These are phyloP conservation scores for Petunia secreta DNA, from an alignment of 257 asterid species.

Conservation along the genomic window DNA sequence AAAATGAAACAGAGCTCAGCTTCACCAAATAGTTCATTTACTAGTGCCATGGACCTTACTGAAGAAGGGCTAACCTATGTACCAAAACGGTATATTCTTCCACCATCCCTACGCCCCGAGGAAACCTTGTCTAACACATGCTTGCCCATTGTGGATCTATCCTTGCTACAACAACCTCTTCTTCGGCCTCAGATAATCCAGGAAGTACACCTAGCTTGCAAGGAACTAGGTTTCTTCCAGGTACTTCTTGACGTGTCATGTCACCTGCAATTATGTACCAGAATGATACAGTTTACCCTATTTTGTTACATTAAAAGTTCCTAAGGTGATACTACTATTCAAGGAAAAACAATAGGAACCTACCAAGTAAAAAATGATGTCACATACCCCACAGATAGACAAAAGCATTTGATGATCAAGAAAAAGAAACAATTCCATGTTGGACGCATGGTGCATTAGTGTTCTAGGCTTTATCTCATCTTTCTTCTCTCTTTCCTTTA, in stretches of 20 bases:
- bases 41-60: slow-evolving; percentile 45
- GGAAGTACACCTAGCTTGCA: slow-evolving; percentile 46
- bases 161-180: slow-evolving; percentile 38
- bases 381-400: not conserved
- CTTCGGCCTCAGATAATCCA: slow-evolving; percentile 38
- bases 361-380: not conserved
- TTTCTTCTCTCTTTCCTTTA: not conserved
- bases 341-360: not conserved
- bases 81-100: slow-evolving; percentile 49
- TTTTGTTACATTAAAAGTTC: not conserved
- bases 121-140: slow-evolving; percentile 28
- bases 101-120: slow-evolving; percentile 50
- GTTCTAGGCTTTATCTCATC: not conserved
- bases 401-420: not conserved
- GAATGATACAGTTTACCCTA: too few species aligned
- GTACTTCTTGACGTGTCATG: slow-evolving; percentile 28
- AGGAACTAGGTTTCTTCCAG: slow-evolving; percentile 57
- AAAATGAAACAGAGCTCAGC: slow-evolving; percentile 24
- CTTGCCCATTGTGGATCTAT: slow-evolving; percentile 53
- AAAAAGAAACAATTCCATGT: not conserved
- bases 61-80: slow-evolving; percentile 42
- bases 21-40: slow-evolving; percentile 36
- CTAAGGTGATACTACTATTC: not conserved
- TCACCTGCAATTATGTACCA: not conserved
- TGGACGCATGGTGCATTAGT: not conserved